Conservation (phyloP, 2,329 filamentous ascomycete species). For the Magnaporthales sp. region DNA sequence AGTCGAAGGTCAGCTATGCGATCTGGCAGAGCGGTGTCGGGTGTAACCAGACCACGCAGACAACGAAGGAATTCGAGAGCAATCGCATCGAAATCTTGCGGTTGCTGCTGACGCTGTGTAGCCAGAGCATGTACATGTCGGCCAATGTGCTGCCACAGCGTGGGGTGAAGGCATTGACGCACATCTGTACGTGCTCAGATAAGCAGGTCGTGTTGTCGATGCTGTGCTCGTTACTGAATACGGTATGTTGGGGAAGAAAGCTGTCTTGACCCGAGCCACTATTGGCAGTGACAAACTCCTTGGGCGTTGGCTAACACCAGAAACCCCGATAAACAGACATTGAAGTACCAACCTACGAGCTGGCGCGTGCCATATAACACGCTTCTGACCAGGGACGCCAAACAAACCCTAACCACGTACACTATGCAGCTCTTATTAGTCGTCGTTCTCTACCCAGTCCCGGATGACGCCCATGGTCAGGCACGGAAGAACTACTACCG, state of each 20-base stretch:
- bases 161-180: slow-evolving; percentile 77
- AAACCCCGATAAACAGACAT: slow-evolving; percentile 43
- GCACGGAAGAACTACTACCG: slow-evolving; percentile 78
- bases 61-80: slow-evolving; percentile 85
- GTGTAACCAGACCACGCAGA: slow-evolving; percentile 80
- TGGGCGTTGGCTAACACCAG: slow-evolving; percentile 29
- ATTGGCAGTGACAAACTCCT: background rate
- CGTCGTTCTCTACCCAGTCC: slow-evolving; percentile 77
- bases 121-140: slow-evolving; percentile 90
- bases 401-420: slow-evolving; percentile 85
- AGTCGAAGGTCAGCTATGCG: slow-evolving; percentile 77
- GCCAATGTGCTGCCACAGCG: slow-evolving; percentile 70
- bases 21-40: slow-evolving; percentile 99
- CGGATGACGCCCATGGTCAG: slow-evolving; percentile 46
- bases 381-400: slow-evolving; percentile 82
- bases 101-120: slow-evolving; percentile 74
- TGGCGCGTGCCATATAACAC: slow-evolving; percentile 95
- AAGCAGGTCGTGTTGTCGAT: slow-evolving; percentile 88
- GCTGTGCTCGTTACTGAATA: slow-evolving; percentile 89
- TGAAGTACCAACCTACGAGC: slow-evolving; percentile 91
- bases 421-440: slow-evolving; percentile 85
- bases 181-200: slow-evolving; percentile 78
- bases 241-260: slow-evolving; percentile 44
- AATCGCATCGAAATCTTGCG: slow-evolving; percentile 87
- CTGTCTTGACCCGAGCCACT: slow-evolving; percentile 11